phyloP scores from a whole-genome alignment of 805 yeast species.

The Candida taoyuanica region DNA sequence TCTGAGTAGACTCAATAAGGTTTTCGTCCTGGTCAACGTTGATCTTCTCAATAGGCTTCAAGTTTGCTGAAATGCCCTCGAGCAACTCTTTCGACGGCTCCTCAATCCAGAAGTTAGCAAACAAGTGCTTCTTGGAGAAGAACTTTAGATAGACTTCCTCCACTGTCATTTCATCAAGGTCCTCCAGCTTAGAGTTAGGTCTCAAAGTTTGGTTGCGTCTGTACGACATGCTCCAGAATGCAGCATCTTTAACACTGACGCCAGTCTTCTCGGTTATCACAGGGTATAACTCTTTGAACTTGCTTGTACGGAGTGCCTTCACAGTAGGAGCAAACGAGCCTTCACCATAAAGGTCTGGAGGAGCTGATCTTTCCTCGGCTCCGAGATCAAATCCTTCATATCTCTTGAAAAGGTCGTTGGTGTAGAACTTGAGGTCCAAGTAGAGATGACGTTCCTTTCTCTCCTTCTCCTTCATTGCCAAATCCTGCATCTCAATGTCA shows the following conservation, averaged over 20 bases:
- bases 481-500: slow-evolving; percentile 55
- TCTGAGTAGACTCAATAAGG: slow-evolving; percentile 24
- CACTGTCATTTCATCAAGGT: slow-evolving; percentile 36
- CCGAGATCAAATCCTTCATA: slow-evolving; percentile 75
- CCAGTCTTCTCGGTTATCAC: slow-evolving; percentile 44
- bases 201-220: slow-evolving; percentile 64
- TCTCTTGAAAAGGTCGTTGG: slow-evolving; percentile 47
- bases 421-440: slow-evolving; percentile 51
- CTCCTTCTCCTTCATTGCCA: slow-evolving; percentile 49
- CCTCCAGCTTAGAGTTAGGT: slow-evolving; percentile 41
- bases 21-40: slow-evolving; percentile 17
- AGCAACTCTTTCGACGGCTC: slow-evolving; percentile 37
- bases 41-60: slow-evolving; percentile 6
- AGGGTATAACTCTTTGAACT: slow-evolving; percentile 46
- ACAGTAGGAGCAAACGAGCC: slow-evolving; percentile 44
- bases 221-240: slow-evolving; percentile 61
- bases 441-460: slow-evolving; percentile 69
- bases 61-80: slow-evolving; percentile 3
- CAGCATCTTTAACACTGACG: slow-evolving; percentile 34
- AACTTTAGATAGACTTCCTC: slow-evolving; percentile 46
- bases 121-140: slow-evolving; percentile 43
- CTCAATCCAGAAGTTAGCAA: slow-evolving; percentile 61
- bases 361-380: slow-evolving; percentile 48
- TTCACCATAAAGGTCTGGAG: slow-evolving; percentile 42
- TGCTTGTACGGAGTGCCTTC: slow-evolving; percentile 52